Base-by-base conservation (phyloP, 805 yeast species). In the Saccharomycopsis selenospora region DNA sequence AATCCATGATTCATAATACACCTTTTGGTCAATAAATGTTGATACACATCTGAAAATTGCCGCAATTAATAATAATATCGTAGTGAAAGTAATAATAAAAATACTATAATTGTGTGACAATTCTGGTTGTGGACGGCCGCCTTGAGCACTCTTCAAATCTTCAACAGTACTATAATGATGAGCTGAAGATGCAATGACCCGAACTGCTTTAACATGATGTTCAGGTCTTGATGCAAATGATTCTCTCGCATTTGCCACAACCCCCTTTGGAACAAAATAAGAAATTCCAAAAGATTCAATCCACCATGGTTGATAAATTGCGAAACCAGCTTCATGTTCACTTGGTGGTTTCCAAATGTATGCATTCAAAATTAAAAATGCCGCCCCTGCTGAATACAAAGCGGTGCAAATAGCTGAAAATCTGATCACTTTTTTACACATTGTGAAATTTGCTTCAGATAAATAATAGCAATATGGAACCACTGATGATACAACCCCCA, bases 261-360 rank as follows among this genome's bases (percentile, higher is more conserved):
- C 78, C 45, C 71, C 70, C 50, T 71, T 72, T 52, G 70, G 69
- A 11, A 80, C 82, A 64, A 71, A 84, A 63, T 84, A 85, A 44
- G 68, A 65, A 14, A 80, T 72, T 22, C 66, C 58, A 56, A 83
- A 82, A 3, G 78, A 72, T 61, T 80, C 79, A 58, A 85, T 79
- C 93, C 93, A 85, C 75, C 82, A 80, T 30, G 95, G 87, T 60
- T 79, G 85, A 61, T 77, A 83, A 43, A 75, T 78, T 56, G 75
- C 71, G 33, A 80, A 68, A 38, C 66, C 61, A 30, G 30, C 38
- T 52, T 70, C 72, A 51, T 77, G 78, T 33, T 64, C 66, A 28
- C 66, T 51, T 4, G 85, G 76, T 18, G 87, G 79, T 52, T 75
- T 74, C 57, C 80, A 65, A 38, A 73, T 50, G 58, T 67, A 84